phyloP scores from a whole-genome alignment of 495 filamentous ascomycete genomes.

The Trichoderma asperelloides region DNA sequence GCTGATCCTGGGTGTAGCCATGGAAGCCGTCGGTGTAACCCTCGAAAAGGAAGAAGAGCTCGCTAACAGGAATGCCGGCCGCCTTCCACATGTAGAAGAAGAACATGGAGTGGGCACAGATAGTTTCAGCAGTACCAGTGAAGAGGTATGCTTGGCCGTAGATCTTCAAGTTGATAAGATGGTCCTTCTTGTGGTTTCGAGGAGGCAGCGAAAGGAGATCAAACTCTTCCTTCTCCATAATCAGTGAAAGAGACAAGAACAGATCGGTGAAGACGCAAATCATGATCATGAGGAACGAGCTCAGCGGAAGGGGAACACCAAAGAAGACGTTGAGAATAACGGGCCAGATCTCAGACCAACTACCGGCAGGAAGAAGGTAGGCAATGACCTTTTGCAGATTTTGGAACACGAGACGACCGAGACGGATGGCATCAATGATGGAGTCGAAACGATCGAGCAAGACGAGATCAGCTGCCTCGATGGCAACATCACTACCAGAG shows the following conservation, averaged over 20 bases:
- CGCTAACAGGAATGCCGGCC: constrained; percentile 44
- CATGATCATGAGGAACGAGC: constrained; percentile 62
- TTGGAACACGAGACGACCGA: constrained; percentile 59
- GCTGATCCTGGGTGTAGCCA: constrained; percentile 35
- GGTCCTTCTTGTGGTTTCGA: constrained; percentile 49
- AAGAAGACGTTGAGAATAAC: constrained; percentile 59
- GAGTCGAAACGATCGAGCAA: constrained; percentile 57
- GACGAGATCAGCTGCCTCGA: constrained; percentile 64
- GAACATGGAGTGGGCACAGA: constrained; percentile 53
- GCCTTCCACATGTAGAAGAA: constrained; percentile 54
- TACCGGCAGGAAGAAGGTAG: constrained; percentile 60
- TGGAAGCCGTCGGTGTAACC: constrained; percentile 34
- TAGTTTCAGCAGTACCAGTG: constrained; percentile 51
- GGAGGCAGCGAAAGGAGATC: constrained; percentile 55
- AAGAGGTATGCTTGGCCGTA: constrained; percentile 56
- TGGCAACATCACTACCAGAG: constrained; percentile 67
- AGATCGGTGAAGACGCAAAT: constrained; percentile 65
- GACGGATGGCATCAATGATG: constrained; percentile 59
- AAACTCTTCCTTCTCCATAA: constrained; percentile 63
- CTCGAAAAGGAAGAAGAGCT: constrained; percentile 54
- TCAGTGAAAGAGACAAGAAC: constrained; percentile 53
- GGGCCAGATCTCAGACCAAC: constrained; percentile 64
- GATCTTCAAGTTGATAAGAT: constrained; percentile 56
- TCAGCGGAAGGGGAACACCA: constrained; percentile 58
- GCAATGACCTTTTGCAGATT: constrained; percentile 66